Conservation (phyloP, 176 grass and related monocot genomes). For the Oryza australiensis region DNA sequence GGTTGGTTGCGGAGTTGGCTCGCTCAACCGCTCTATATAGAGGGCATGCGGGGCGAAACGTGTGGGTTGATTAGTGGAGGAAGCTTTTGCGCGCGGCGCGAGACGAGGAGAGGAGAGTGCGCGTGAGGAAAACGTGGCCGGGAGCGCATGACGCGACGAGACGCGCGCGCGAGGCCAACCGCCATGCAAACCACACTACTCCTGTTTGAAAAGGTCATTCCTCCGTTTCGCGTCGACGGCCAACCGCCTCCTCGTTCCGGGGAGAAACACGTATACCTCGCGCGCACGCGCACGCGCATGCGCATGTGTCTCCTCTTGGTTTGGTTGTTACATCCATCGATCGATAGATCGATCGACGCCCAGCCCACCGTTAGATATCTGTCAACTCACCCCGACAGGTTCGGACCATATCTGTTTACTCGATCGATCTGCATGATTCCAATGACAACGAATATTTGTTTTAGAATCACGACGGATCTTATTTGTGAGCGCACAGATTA, state of each 20-base stretch:
- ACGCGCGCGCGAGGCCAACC: no score
- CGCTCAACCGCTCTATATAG: not conserved
- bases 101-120: not conserved
- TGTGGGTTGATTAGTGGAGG: not conserved
- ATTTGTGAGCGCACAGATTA: not conserved
- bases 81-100: no score
- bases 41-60: not conserved
- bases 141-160: not conserved
- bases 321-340: not conserved
- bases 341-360: not conserved
- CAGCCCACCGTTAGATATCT: not conserved
- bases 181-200: not conserved
- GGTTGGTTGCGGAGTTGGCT: not conserved
- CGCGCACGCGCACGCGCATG: no score
- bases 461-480: not conserved
- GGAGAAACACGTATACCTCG: not conserved
- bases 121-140: conserved; percentile 31
- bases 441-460: no score
- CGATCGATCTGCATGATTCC: no score
- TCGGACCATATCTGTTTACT: not conserved
- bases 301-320: no score
- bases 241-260: not conserved
- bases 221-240: not conserved
- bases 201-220: not conserved
- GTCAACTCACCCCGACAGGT: not conserved